phyloP scores from a whole-genome alignment of 331 rosid species.

The Malus hybrid region DNA sequence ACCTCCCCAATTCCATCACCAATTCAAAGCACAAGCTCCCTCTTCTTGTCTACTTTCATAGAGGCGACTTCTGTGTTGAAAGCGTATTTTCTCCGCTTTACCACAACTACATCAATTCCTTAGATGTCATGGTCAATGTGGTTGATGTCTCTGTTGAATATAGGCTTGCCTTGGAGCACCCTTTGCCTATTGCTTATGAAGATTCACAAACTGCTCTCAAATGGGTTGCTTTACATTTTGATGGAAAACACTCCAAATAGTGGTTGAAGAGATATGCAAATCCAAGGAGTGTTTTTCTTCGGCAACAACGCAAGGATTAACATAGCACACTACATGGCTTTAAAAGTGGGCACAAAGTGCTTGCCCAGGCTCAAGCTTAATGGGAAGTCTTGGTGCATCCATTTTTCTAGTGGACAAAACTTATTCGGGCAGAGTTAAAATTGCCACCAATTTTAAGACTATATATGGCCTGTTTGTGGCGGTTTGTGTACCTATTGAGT shows the following conservation, averaged over 20 bases:
- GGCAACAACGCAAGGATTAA: constrained; percentile 23
- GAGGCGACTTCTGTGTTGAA: constrained; percentile 24
- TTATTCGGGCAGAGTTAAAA: neutral
- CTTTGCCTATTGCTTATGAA: constrained; percentile 11
- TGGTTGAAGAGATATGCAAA: constrained; percentile 19
- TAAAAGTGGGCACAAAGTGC: neutral
- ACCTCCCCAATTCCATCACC: constrained; percentile 2
- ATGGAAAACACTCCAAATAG: constrained; percentile 2
- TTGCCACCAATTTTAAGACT: neutral
- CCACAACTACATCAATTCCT: constrained; percentile 9
- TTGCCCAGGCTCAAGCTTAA: neutral
- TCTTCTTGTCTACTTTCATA: constrained; percentile 18
- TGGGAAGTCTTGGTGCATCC: constrained; percentile 16
- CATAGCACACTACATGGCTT: constrained; percentile 13
- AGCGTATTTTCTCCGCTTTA: constrained; percentile 6
- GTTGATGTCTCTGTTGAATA: constrained; percentile 23
- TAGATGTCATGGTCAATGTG: constrained; percentile 4
- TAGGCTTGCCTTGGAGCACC: constrained; percentile 21
- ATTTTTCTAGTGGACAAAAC: constrained; percentile 3
- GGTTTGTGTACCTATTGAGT: neutral
- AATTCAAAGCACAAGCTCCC: neutral
- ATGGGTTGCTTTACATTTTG: constrained; percentile 17
- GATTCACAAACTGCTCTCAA: constrained; percentile 21
- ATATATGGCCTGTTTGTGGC: neutral
- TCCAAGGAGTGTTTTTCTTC: neutral